Conservation (phyloP, 1,139 yeast species). For the Suhomyces taliae region DNA sequence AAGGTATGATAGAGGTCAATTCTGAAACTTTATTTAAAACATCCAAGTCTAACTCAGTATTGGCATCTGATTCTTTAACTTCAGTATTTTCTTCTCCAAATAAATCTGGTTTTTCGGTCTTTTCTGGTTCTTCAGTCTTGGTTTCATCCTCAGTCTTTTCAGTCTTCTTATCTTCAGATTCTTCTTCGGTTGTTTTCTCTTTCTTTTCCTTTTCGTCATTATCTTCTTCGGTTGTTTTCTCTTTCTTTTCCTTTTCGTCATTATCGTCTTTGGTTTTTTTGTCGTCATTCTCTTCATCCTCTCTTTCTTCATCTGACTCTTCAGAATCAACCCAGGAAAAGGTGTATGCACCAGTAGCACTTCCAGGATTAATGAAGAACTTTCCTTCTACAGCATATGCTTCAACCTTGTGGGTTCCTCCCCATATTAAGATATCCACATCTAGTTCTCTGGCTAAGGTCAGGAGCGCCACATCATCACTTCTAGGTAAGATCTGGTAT, state of each 20-base stretch:
- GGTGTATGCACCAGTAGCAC: slow-evolving; percentile 88
- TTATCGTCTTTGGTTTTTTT: slow-evolving; percentile 13
- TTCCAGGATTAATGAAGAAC: slow-evolving; percentile 92
- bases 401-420: slow-evolving; percentile 92
- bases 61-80: slow-evolving; percentile 7
- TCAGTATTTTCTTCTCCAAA: slow-evolving; percentile 14
- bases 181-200: slow-evolving; percentile 19
- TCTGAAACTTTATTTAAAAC: slow-evolving; percentile 18
- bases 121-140: slow-evolving; percentile 7
- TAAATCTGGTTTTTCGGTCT: slow-evolving; percentile 2
- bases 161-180: slow-evolving; percentile 15
- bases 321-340: slow-evolving; percentile 53
- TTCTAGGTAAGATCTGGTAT: slow-evolving; percentile 76
- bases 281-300: slow-evolving; percentile 25
- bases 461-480: slow-evolving; percentile 81
- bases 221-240: slow-evolving; percentile 19
- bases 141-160: slow-evolving; percentile 5
- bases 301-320: slow-evolving; percentile 37
- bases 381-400: slow-evolving; percentile 92
- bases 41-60: slow-evolving; percentile 16
- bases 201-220: slow-evolving; percentile 20
- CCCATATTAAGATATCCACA: slow-evolving; percentile 91
- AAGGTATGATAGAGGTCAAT: slow-evolving; percentile 54
- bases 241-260: slow-evolving; percentile 11
- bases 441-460: slow-evolving; percentile 87